Evolutionary conservation across 2,329 filamentous ascomycete genomes (phyloP).

Genomic region (Hansfordia pulvinata): DNA sequence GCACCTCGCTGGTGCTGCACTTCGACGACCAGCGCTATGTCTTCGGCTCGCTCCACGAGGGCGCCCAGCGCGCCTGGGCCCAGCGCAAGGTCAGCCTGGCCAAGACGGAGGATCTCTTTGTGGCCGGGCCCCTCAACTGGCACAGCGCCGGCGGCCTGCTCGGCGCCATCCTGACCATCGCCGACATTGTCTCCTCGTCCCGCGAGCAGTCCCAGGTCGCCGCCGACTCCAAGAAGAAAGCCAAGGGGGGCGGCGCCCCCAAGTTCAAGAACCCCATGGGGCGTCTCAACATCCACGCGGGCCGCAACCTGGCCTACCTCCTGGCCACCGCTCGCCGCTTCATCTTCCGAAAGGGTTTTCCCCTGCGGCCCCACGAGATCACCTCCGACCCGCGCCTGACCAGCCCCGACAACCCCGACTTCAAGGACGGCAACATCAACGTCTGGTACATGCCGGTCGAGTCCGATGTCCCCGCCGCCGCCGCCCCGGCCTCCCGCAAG

Average conservation of each 20-base stretch:
- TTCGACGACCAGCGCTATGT: constrained; percentile 75
- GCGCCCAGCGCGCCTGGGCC: constrained; percentile 63
- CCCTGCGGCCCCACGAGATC: constrained; percentile 59
- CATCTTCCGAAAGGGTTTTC: constrained; percentile 73
- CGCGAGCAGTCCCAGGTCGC: constrained; percentile 27
- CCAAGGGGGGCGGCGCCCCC: too few species aligned
- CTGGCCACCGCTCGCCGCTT: constrained; percentile 76
- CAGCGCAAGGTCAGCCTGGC: constrained; percentile 53
- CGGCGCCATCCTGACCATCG: constrained; percentile 73
- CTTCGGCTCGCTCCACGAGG: constrained; percentile 73
- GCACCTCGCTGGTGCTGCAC: constrained; percentile 63
- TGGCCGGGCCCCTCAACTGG: constrained; percentile 71
- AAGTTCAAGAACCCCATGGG: too few species aligned
- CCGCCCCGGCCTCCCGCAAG: constrained; percentile 17
- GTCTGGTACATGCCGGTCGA: constrained; percentile 69
- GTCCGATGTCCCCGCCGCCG: constrained; percentile 15
- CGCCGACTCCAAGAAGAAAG: constrained; percentile 23
- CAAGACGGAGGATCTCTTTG: constrained; percentile 64
- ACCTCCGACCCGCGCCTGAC: constrained; percentile 25
- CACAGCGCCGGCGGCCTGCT: constrained; percentile 65
- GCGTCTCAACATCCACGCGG: constrained; percentile 57
- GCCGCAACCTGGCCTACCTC: constrained; percentile 65
- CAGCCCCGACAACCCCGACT: constrained; percentile 44
- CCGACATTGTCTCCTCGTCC: constrained; percentile 45
- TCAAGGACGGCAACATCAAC: constrained; percentile 60